Base-by-base conservation (phyloP, 1,139 yeast genomes). In the Yamadazyma kanchanaburiensis region DNA sequence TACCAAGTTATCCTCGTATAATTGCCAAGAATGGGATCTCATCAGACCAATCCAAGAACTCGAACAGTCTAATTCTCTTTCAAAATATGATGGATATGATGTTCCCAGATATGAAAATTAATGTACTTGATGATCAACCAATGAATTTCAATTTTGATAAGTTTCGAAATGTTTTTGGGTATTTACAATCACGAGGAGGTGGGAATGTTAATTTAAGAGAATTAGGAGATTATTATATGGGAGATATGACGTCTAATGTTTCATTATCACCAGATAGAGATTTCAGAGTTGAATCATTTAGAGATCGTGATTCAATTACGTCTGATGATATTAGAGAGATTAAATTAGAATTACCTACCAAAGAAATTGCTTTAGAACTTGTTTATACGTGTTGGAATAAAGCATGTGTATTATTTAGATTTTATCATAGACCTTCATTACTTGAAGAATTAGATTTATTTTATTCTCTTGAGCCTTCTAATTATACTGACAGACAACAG, bases 401-500 rank as follows among this genome's bases (percentile, higher is more conserved):
- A 46, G 91, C 94, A 0, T 86, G 95, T 54, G 88, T 85, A 9
- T 60, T 87, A 33, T 84, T 86, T 51, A 64, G 95, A 33, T 87
- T 88, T 50, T 84, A 84, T 51, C 95, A 88, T 49, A 66, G 95
- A 15, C 94, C 95, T 0, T 79, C 91, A 3, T 74, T 87, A 55
- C 77, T 53, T 56, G 78, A 69, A 35, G 72, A 65, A 38, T 76
- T 65, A 18, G 73, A 68, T 26, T 49, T 65, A 22, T 49, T 69
- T 15, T 69, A 67, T 40, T 81, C 80, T 26, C 68, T 85, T 8
- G 87, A 79, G 42, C 87, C 89, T 0, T 65, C 66, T 6, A 71
- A 77, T 35, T 84, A 81, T 51, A 74, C 86, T 7, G 80, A 79
- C 44, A 70, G 83, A 40, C 95, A 86, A 51, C 83, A 77, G 43